Percentiles rank a stretch among this genome's conserved stretches.
phyloP scores from a whole-genome alignment of 2,329 filamentous ascomycete species.

The Paradendryphiella salina region DNA sequence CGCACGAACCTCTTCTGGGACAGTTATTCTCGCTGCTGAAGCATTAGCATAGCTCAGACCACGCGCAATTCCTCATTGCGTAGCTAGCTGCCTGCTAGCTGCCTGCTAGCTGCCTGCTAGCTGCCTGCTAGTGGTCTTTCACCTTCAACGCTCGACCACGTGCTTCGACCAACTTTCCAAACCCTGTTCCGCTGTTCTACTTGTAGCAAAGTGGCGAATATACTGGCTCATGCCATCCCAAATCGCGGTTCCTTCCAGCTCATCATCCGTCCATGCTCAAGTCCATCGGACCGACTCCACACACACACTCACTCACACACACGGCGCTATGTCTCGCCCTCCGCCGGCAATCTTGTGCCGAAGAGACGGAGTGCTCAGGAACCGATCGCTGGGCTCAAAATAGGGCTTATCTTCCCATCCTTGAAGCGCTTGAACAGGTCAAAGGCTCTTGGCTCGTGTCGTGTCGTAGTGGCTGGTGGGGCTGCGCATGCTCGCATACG shows the following conservation, averaged over 20 bases:
- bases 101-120: conserved; percentile 2
- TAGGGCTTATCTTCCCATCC: conserved; percentile 2
- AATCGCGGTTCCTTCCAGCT: conserved; percentile 5
- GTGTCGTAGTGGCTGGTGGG: background rate
- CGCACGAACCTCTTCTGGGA: conserved; percentile 12
- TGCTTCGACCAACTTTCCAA: conserved; percentile 1
- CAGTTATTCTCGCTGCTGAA: conserved; percentile 4
- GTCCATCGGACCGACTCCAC: conserved; percentile 11
- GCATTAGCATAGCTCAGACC: conserved; percentile 11
- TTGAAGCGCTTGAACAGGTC: background rate
- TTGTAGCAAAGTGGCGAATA: conserved; percentile 12
- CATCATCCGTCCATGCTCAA: conserved; percentile 5
- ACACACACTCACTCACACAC: no score
- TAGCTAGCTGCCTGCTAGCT: conserved; percentile 2
- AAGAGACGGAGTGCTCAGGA: conserved; percentile 6
- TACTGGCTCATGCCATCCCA: conserved; percentile 12
- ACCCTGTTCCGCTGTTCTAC: conserved; percentile 5
- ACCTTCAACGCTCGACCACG: conserved; percentile 2
- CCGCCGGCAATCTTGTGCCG: conserved; percentile 5
- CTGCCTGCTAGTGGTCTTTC: conserved; percentile 2
- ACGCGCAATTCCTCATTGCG: conserved; percentile 4
- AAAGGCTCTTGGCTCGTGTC: conserved; percentile 1
- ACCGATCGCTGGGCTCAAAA: conserved; percentile 7
- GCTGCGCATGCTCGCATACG: background rate
- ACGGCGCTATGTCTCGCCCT: conserved; percentile 14